Base-by-base conservation (phyloP, 2,329 filamentous ascomycete genomes). In the Tolypocladium tropicale region DNA sequence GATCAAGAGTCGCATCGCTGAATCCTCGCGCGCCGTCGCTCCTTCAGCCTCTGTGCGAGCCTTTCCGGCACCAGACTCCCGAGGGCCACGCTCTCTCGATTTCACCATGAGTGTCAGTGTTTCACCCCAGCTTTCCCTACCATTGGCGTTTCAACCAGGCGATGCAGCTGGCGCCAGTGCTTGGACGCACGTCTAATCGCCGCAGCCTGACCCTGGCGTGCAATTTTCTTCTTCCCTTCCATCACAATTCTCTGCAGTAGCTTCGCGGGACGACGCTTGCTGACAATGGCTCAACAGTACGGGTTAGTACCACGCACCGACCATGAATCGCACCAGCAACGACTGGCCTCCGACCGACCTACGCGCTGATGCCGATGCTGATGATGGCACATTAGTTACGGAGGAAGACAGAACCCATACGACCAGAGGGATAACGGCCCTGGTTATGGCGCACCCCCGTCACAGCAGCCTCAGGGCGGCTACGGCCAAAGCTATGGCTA, bases 401-500 rank as follows among this genome's bases (percentile, higher is more conserved):
- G 78, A 59, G 74, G 73, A 56, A 71, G 71, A 62, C 69, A 72
- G 58, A 84, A 85, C 70, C 82, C 82, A 55, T 85, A 80, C 64
- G 81, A 83, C 65, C 74, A 85, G 65, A 74, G 78, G 67, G 75
- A 75, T 58, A 71, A 68, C 37, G 62, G 64, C 52, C 63, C 65
- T 53, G 72, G 70, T 51, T 70, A 70, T 52, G 68, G 72, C 28
- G 60, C 64, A 23, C 46, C 46, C 10, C 59, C 58, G 41, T 50
- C 57, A 23, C 55, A 55, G 50, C 53, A 53, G 46, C 57, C 57
- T 2, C 57, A 58, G 37, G 57, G 52, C 53, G 52, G 57, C 50
- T 65, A 64, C 55, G 60, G 55, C 39, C 60, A 62, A 43, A 54
- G 58, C 52, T 55, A 57, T 52, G 59, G 58, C 56, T 62, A 64